A percentile compares a stretch with the other conserved stretches of the same genome.
Evolutionary conservation across 192 early-diverging fungal genomes (phyloP).

Genomic region (Linnemannia hyalina): DNA sequence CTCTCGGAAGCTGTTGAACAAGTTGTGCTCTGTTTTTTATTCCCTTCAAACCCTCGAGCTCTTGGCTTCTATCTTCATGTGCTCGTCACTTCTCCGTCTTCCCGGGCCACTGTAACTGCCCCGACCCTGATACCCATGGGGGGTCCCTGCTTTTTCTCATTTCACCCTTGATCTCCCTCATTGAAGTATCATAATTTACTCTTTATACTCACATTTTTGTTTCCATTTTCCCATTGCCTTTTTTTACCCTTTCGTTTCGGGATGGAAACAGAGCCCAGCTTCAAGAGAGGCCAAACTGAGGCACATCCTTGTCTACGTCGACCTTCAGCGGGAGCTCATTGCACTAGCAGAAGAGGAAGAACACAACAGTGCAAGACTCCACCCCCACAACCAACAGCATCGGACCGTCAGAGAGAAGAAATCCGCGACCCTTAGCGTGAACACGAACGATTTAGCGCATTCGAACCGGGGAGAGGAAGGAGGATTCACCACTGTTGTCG

Average conservation of each 20-base stretch:
- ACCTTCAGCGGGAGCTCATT: conserved; percentile 41
- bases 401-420: not conserved
- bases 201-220: not conserved
- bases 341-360: conserved; percentile 32
- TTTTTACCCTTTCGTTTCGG: not conserved
- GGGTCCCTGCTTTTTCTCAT: not conserved
- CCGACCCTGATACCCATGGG: not conserved
- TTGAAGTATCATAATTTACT: not conserved
- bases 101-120: conserved; percentile 3
- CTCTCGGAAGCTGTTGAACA: not conserved
- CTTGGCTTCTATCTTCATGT: not conserved
- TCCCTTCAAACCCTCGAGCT: not conserved
- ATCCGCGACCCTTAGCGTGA: not conserved
- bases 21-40: not conserved
- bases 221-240: conserved; percentile 9
- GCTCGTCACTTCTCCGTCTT: not conserved
- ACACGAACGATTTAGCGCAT: not conserved
- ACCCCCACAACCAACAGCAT: not conserved
- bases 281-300: conserved; percentile 47
- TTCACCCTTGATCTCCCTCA: not conserved
- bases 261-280: conserved; percentile 28
- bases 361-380: not conserved
- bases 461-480: not conserved
- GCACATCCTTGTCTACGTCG: conserved; percentile 45
- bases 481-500: not conserved